Evolutionary conservation across 495 filamentous ascomycete genomes (phyloP), one percentile per base, ranked within the genome.

Genomic region (Polyplosphaeria fusca): DNA sequence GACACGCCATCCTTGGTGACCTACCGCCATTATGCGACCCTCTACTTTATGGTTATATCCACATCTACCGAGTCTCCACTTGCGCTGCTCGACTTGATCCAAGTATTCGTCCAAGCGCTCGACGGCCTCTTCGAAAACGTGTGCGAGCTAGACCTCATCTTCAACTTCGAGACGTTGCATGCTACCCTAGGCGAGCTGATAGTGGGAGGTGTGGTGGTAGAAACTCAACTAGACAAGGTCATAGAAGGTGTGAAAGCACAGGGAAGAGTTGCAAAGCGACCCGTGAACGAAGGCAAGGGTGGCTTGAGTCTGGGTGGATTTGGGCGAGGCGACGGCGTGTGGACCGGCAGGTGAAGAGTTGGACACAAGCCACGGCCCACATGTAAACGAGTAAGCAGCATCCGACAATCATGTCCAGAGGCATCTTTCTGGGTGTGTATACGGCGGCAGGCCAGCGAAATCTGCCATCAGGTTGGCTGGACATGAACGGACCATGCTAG

Each of bases 31-130:
- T 98, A 97, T 64, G 93, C 93, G 3, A 98, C 93, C 0, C 86
- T 98, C 24, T 96, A 94, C 70, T 98, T 98, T 76, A 98, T 98
- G 73, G 77, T 98, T 67, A 98, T 98, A 67, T 89, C 85, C 27
- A 97, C 94, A n/a, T 89, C 90, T 0, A 96, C 91, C 49, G 93
- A 98, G 70, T 96, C 90, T 0, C 94, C 94, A 1, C 86, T 98
- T 0, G 93, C 92, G 0, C 79, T 98, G 1, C 88, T 98, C 27
- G 93, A 98, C 72, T 76, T 98, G 45, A 96, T 98, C 64, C 93
- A 97, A 71, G 93, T 97, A 23, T 97, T 96, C 61, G 93, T 98
- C 48, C 92, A 97, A 73, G 83, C 94, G 18, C 80, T 98, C 19
- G 93, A 98, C 70, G 81, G 89, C 52, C 78, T 98, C 49, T 97